Conservation (phyloP, 1,139 yeast genomes). For the Wickerhamomyces sp. region DNA sequence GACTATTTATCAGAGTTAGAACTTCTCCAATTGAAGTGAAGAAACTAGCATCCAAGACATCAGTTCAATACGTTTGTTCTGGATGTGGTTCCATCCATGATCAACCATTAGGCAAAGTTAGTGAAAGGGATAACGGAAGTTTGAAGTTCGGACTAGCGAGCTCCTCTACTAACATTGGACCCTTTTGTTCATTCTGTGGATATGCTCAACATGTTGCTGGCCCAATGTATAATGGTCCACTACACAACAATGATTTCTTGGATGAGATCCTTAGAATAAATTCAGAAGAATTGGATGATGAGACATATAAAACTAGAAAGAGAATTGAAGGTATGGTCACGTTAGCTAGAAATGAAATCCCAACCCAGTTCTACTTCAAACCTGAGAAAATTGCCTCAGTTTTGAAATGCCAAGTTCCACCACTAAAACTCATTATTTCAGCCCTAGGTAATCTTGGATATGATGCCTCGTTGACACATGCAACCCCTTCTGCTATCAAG, state of each 20-base stretch:
- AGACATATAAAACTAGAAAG: conserved; percentile 68
- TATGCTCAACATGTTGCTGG: conserved; percentile 77
- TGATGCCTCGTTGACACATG: conserved; percentile 81
- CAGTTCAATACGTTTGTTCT: conserved; percentile 77
- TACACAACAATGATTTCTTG: conserved; percentile 68
- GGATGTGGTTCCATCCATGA: conserved; percentile 75
- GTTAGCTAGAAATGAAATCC: conserved; percentile 68
- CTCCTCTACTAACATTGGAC: conserved; percentile 47
- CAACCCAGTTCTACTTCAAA: conserved; percentile 74
- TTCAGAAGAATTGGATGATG: conserved; percentile 39
- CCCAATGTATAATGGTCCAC: conserved; percentile 89
- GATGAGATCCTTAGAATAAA: conserved; percentile 56
- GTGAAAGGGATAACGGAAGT: conserved; percentile 34
- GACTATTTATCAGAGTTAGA: conserved; percentile 73
- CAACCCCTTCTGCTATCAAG: conserved; percentile 78
- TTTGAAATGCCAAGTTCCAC: conserved; percentile 79
- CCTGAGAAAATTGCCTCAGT: conserved; percentile 73
- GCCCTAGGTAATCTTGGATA: conserved; percentile 88
- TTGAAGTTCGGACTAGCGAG: conserved; percentile 51
- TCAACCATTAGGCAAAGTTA: conserved; percentile 70
- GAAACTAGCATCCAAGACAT: conserved; percentile 63
- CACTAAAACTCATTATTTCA: conserved; percentile 63
- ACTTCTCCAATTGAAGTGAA: conserved; percentile 81
- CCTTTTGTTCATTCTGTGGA: conserved; percentile 66
- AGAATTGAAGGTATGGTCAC: conserved; percentile 92